phyloP scores from a whole-genome alignment of 2,329 filamentous ascomycete genomes.

The Alternaria arborescens region DNA sequence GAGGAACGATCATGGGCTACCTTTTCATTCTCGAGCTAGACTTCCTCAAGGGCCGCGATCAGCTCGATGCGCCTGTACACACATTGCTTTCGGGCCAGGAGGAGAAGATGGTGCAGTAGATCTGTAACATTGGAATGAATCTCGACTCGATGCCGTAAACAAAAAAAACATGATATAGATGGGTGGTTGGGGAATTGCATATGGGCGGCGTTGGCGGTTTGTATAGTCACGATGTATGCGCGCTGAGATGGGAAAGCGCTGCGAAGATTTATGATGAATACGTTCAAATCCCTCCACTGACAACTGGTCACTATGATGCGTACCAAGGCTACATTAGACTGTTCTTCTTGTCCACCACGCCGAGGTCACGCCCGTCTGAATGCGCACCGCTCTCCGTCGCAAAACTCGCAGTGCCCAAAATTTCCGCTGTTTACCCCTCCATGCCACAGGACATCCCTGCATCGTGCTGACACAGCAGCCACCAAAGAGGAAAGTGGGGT shows the following conservation, averaged over 20 bases:
- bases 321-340: neutral
- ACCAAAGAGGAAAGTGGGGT: slow-evolving; percentile 11
- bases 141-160: slow-evolving; percentile 4
- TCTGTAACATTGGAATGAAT: neutral
- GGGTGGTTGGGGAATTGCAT: slow-evolving; percentile 24
- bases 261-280: slow-evolving; percentile 3
- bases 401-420: slow-evolving; percentile 10
- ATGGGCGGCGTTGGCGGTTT: slow-evolving; percentile 29
- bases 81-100: slow-evolving; percentile 78
- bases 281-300: neutral
- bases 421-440: slow-evolving; percentile 20
- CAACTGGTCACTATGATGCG: neutral
- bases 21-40: slow-evolving; percentile 96
- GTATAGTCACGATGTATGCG: slow-evolving; percentile 7
- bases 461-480: neutral
- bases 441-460: slow-evolving; percentile 1
- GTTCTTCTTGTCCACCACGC: too few relatives aligned
- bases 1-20: slow-evolving; percentile 86
- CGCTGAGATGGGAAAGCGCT: neutral
- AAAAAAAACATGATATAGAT: slow-evolving; percentile 20
- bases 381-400: slow-evolving; percentile 7
- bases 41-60: slow-evolving; percentile 89
- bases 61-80: slow-evolving; percentile 83
- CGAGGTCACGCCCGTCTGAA: neutral
- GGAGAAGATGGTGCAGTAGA: slow-evolving; percentile 37